phyloP scores from a whole-genome alignment of 2,329 filamentous ascomycete genomes.

The Neoscytalidium dimidiatum region DNA sequence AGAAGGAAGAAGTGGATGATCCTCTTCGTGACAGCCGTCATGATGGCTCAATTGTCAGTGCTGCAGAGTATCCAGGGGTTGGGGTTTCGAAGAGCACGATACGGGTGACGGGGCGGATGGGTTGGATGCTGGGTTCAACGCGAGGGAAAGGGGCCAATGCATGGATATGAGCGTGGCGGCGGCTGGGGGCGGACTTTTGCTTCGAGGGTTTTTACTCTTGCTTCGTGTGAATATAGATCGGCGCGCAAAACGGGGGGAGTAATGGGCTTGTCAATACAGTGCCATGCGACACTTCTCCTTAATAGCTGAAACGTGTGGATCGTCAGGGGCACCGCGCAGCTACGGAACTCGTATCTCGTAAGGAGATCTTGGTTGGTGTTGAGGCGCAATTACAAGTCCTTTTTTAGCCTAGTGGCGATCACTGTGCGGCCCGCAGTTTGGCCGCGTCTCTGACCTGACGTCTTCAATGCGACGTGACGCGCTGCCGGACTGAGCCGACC shows the following conservation, averaged over 20 bases:
- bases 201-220: neutral
- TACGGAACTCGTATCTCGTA: neutral
- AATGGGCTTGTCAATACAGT: conserved; percentile 14
- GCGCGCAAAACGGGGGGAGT: neutral
- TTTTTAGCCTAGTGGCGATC: neutral
- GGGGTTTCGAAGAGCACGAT: neutral
- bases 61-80: neutral
- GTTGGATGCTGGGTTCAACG: neutral
- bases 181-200: neutral
- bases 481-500: neutral
- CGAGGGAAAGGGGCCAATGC: conserved; percentile 1
- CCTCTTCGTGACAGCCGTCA: neutral
- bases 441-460: neutral
- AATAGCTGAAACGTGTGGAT: neutral
- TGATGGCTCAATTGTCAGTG: neutral
- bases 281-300: neutral
- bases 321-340: conserved; percentile 4
- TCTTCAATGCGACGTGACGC: neutral
- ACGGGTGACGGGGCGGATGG: neutral
- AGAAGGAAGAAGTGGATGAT: neutral
- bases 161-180: neutral
- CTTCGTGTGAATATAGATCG: conserved; percentile 15
- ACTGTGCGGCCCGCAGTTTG: neutral
- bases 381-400: neutral
- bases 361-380: neutral